Evolutionary conservation across 2,329 filamentous ascomycete genomes (phyloP), one percentile per base, ranked within the genome.

Genomic region (Cladosporium sp.): DNA sequence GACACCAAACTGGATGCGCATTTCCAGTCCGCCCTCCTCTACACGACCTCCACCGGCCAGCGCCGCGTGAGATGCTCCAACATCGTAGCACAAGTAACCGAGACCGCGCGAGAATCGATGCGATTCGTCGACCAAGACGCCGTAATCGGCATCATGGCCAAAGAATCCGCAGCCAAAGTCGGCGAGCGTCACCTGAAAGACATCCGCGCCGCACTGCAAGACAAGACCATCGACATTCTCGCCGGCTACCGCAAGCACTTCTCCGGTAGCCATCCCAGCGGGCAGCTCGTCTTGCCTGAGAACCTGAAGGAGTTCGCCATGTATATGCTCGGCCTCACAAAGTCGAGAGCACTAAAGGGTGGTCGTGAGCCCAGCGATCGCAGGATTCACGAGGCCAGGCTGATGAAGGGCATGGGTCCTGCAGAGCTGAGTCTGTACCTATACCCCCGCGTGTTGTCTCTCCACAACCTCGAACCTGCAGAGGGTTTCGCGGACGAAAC

Each of bases 121-220:
- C 93, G 91, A 64, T 93, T 90, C 65, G 85, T 97, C 36, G 93
- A 99, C 65, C 92, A 99, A 68, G 93, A 99, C 68, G 91, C 93
- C 6, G 89, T 99, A 19, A 81, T 92, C 52, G 82, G 83, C 32
- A 82, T 97, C 51, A 82, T 99, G 52, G 90, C 92, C 40, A 97
- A 97, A 74, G 92, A 99, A 69, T 89, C 91, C 34, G 88, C 89
- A 36, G 85, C 88, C n/a, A 90, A 89, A 68, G 84, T 96, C 59
- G 57, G 55, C 9, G 72, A 95, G 76, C 71, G 84, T 68, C 75
- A 82, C 5, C 77, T 96, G 49, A 95, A 95, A 63, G 92, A 97
- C 53, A 86, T 96, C 52, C 83, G 93, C 13, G 82, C 84, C 53
- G 83, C 82, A 51, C 75, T 99, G 27, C 91, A 88, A 1, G 93